phyloP scores from a whole-genome alignment of 2,329 filamentous ascomycete species.

The Colletotrichum noveboracense region DNA sequence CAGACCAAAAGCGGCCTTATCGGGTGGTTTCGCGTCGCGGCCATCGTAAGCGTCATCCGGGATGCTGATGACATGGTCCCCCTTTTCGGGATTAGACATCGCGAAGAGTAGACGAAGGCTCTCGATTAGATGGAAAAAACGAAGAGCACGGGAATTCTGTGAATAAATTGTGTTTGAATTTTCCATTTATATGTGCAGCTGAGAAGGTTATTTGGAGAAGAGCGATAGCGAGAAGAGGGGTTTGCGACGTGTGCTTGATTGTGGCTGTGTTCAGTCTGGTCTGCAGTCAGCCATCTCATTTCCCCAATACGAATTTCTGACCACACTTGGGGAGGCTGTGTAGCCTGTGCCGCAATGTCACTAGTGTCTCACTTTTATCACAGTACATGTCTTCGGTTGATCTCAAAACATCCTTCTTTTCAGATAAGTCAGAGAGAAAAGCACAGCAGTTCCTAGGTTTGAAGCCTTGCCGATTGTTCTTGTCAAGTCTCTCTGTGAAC shows the following conservation, averaged over 20 bases:
- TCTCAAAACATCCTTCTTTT: not conserved
- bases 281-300: not conserved
- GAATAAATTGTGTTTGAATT: not conserved
- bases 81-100: not conserved
- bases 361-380: not conserved
- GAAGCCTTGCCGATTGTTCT: not conserved
- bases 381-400: not conserved
- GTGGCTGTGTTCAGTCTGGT: not conserved
- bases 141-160: not conserved
- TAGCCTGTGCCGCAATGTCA: not conserved
- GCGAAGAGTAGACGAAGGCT: not conserved
- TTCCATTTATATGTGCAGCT: rapidly evolving
- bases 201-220: not conserved
- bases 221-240: not conserved
- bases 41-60: not conserved
- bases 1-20: conserved; percentile 29
- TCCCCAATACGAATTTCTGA: not conserved
- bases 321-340: not conserved
- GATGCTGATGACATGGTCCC: not conserved
- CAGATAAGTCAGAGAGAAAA: not conserved
- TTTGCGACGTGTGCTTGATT: not conserved
- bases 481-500: not conserved
- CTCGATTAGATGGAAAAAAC: not conserved
- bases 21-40: conserved; percentile 16
- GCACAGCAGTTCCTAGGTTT: not conserved